Conservation (phyloP, 2,329 filamentous ascomycete genomes). For the Venturia effusa region DNA sequence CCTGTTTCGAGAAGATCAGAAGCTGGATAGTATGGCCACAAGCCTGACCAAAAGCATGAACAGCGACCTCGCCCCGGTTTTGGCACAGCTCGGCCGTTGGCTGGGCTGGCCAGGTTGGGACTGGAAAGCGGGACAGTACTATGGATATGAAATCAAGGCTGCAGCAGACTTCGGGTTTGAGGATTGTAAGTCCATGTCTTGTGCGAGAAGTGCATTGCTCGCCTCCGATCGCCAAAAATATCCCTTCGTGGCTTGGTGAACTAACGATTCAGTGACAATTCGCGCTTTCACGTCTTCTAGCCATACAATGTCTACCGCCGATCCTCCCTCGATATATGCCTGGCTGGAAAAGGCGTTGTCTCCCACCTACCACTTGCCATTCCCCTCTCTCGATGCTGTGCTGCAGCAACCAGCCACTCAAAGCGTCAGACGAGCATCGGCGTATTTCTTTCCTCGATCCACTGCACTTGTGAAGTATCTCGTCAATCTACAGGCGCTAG, state of each 20-base stretch:
- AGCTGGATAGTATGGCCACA: conserved; percentile 49
- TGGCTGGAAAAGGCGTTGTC: conserved; percentile 31
- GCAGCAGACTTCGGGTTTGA: conserved; percentile 47
- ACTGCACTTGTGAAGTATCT: conserved; percentile 61
- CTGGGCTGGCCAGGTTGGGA: conserved; percentile 61
- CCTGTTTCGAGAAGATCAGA: conserved; percentile 79
- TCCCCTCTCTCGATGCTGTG: conserved; percentile 27
- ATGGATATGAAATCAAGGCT: conserved; percentile 48
- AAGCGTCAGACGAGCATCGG: conserved; percentile 1
- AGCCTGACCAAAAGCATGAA: conserved; percentile 26
- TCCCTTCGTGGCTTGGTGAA: background rate
- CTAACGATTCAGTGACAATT: background rate
- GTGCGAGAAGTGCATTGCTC: background rate
- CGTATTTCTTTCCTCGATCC: conserved; percentile 36
- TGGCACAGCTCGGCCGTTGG: conserved; percentile 76
- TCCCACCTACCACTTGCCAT: conserved; percentile 20
- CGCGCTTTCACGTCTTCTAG: conserved; percentile 6
- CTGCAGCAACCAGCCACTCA: conserved; percentile 8
- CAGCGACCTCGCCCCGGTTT: conserved; percentile 54
- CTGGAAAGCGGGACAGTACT: conserved; percentile 41
- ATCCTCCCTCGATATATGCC: conserved; percentile 48
- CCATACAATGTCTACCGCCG: conserved; percentile 18
- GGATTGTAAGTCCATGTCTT: conserved; percentile 25
- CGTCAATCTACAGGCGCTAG: conserved; percentile 15
- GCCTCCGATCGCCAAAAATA: background rate